Conservation (phyloP, 2,329 filamentous ascomycete species). For the Cordyceps cateniannulata region DNA sequence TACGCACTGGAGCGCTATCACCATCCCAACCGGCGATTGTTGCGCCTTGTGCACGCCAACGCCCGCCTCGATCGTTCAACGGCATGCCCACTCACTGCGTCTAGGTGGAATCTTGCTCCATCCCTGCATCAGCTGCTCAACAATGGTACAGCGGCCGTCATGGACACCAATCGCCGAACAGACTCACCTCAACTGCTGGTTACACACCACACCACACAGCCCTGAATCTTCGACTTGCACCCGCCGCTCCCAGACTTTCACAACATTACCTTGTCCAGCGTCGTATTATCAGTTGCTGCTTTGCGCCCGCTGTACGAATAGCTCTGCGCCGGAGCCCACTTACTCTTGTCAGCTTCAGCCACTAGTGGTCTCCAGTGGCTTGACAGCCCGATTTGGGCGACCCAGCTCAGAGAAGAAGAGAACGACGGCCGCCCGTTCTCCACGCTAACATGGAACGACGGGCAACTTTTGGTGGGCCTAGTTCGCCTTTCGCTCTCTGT, state of each 20-base stretch:
- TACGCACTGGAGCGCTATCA: background rate
- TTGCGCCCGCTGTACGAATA: background rate
- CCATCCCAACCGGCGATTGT: background rate
- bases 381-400: conserved; percentile 9
- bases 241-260: background rate
- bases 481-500: background rate
- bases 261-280: background rate
- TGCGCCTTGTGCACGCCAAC: conserved; percentile 5
- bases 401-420: background rate
- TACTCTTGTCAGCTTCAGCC: conserved; percentile 9
- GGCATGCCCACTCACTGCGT: conserved; percentile 7
- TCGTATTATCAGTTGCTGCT: background rate
- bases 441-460: background rate
- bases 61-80: conserved; percentile 9
- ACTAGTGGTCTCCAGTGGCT: conserved; percentile 7
- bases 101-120: conserved; percentile 3
- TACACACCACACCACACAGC: background rate
- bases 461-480: background rate
- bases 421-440: background rate
- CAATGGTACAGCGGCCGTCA: background rate
- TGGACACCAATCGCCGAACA: background rate
- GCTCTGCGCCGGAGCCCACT: background rate
- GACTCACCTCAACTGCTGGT: background rate
- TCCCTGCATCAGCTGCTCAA: background rate
- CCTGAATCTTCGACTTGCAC: background rate